A percentile compares a stretch with the other conserved stretches of the same genome.
phyloP scores from a whole-genome alignment of 2,329 filamentous ascomycete genomes.

The Orbilia ellipsospora region DNA sequence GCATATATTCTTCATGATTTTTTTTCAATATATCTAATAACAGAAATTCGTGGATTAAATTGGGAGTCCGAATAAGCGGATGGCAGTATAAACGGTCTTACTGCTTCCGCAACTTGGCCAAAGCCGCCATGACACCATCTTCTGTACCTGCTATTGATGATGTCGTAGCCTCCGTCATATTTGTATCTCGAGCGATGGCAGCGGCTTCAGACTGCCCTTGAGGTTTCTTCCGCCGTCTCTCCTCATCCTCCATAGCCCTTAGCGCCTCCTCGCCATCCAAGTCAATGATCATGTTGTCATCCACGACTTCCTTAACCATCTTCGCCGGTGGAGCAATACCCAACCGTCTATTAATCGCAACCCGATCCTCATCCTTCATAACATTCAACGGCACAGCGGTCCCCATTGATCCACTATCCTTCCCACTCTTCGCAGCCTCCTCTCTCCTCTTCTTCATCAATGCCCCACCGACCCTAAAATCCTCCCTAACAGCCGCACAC shows the following conservation, averaged over 20 bases:
- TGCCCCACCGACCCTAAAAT: constrained; percentile 54
- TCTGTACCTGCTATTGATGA: constrained; percentile 42
- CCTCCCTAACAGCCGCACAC: constrained; percentile 38
- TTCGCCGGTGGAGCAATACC: constrained; percentile 38
- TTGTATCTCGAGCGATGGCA: constrained; percentile 38
- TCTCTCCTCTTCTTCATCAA: constrained; percentile 59
- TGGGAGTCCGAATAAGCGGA: too few relatives aligned
- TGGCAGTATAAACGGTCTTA: neutral
- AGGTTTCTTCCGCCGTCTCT: constrained; percentile 59
- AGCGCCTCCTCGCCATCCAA: constrained; percentile 57
- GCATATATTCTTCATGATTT: too few relatives aligned
- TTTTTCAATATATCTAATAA: too few relatives aligned
- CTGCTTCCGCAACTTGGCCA: constrained; percentile 70
- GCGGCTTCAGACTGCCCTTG: constrained; percentile 52
- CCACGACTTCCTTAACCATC: constrained; percentile 7
- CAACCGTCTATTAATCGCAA: constrained; percentile 57
- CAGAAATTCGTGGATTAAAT: too few relatives aligned
- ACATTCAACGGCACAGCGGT: constrained; percentile 62
- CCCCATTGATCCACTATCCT: constrained; percentile 85
- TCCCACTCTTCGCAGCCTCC: constrained; percentile 82
- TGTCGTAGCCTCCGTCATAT: too few relatives aligned
- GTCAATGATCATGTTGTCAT: constrained; percentile 39
- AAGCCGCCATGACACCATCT: constrained; percentile 70
- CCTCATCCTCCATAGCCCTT: constrained; percentile 59
- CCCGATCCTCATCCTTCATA: constrained; percentile 26